These are phyloP conservation scores for Microstegium vimineum DNA, from an alignment of 176 grass and related monocot genomes.

Conservation along the genomic window DNA sequence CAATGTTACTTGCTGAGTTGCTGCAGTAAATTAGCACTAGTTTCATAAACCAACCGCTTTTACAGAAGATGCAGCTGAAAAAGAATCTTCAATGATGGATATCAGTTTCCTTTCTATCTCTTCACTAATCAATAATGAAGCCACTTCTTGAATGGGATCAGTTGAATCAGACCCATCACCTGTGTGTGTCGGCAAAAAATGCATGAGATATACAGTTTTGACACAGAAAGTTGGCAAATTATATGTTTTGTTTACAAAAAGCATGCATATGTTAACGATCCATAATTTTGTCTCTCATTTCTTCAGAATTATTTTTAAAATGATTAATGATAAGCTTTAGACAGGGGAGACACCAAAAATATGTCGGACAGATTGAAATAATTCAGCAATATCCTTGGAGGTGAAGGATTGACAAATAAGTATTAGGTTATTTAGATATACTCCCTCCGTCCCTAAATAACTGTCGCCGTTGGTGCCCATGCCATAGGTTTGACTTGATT, in stretches of 20 bases:
- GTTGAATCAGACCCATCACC: slow-evolving; percentile 36
- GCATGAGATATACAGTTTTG: neutral
- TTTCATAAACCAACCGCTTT: slow-evolving; percentile 49
- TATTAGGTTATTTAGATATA: neutral
- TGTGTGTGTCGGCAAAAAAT: slow-evolving; percentile 21
- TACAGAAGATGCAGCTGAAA: slow-evolving; percentile 55
- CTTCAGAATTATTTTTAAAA: neutral
- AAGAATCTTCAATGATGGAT: slow-evolving; percentile 57
- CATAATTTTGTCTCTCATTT: neutral
- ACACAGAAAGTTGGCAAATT: neutral
- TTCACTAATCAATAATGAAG: slow-evolving; percentile 51
- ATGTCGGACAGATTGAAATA: neutral
- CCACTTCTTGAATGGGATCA: slow-evolving; percentile 49
- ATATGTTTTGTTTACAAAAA: neutral
- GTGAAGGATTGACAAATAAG: neutral
- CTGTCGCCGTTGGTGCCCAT: too few relatives aligned
- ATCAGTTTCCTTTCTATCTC: slow-evolving; percentile 65
- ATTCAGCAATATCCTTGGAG: neutral
- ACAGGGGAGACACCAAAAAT: neutral
- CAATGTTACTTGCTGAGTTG: neutral
- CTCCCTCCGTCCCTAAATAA: too few relatives aligned
- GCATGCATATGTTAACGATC: neutral
- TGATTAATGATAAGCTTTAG: neutral
- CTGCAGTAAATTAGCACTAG: neutral
- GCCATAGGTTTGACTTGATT: too few relatives aligned